Evolutionary conservation across 225 moss, liverwort and hornwort species (phyloP).

Genomic region (Ulota crispa): DNA sequence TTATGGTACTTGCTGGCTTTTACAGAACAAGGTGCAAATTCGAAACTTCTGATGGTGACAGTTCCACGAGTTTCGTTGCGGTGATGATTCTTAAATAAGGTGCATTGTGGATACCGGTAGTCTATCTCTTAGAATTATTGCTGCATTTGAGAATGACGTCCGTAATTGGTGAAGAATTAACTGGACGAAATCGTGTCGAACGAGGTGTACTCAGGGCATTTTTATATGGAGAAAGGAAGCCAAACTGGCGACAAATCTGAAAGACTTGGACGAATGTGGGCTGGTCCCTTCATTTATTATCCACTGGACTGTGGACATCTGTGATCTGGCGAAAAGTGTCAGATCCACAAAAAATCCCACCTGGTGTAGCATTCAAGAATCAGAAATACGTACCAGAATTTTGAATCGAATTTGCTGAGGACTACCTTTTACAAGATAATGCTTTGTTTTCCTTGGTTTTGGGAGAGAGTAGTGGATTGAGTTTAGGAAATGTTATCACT

Average conservation of each 20-base stretch:
- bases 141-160: constrained; percentile 16
- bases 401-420: constrained; percentile 8
- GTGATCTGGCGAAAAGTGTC: no score
- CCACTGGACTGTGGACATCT: no score
- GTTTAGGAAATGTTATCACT: neutral
- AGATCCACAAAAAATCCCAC: no score
- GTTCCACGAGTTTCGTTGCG: constrained; percentile 3
- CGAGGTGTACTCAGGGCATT: neutral
- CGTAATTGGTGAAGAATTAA: neutral
- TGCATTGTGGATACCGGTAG: constrained; percentile 10
- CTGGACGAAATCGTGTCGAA: constrained; percentile 28
- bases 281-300: no score
- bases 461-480: neutral
- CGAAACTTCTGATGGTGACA: constrained; percentile 6
- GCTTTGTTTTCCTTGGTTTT: neutral
- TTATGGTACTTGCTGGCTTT: neutral
- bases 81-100: neutral
- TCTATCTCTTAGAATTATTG: neutral
- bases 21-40: neutral
- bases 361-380: constrained; percentile 26
- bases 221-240: no score
- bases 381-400: neutral
- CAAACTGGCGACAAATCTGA: no score
- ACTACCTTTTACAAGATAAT: neutral
- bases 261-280: no score